These are phyloP conservation scores for Chlamydomonas applanata DNA, from an alignment of 139 green algal genomes.

Conservation along the genomic window DNA sequence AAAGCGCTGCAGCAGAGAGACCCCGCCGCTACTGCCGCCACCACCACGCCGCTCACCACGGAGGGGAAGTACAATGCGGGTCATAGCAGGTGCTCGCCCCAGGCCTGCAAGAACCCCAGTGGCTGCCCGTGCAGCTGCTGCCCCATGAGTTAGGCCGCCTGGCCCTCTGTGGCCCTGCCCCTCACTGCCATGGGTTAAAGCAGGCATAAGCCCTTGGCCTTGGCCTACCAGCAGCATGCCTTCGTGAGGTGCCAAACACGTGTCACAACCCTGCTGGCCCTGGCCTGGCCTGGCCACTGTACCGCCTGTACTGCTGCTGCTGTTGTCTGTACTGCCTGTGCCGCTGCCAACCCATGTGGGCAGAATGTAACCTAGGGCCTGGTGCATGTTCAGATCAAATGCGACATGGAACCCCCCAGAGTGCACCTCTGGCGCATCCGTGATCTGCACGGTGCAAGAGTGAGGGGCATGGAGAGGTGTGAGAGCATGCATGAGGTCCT, in stretches of 20 bases:
- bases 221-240: too few relatives aligned
- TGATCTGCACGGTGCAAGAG: not conserved
- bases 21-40: not conserved
- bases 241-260: too few relatives aligned
- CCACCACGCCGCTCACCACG: not conserved
- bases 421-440: slow-evolving; percentile 27
- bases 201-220: too few relatives aligned
- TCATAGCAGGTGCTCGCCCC: not conserved
- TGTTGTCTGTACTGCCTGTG: too few relatives aligned
- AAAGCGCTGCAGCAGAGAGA: slow-evolving; percentile 30
- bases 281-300: too few relatives aligned
- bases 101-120: slow-evolving; percentile 11
- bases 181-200: too few relatives aligned
- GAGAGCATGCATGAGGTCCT: too few relatives aligned
- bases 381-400: slow-evolving; percentile 43
- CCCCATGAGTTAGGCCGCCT: too few relatives aligned
- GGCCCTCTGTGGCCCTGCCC: too few relatives aligned
- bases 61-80: not conserved
- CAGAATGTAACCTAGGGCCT: slow-evolving; percentile 48
- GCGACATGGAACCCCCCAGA: slow-evolving; percentile 47
- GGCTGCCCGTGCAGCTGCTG: not conserved
- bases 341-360: slow-evolving; percentile 34
- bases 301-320: too few relatives aligned
- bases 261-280: not conserved
- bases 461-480: too few relatives aligned